Evolutionary conservation across 306 rosid species (phyloP).

Genomic region (Oxytropis ochrocephala): DNA sequence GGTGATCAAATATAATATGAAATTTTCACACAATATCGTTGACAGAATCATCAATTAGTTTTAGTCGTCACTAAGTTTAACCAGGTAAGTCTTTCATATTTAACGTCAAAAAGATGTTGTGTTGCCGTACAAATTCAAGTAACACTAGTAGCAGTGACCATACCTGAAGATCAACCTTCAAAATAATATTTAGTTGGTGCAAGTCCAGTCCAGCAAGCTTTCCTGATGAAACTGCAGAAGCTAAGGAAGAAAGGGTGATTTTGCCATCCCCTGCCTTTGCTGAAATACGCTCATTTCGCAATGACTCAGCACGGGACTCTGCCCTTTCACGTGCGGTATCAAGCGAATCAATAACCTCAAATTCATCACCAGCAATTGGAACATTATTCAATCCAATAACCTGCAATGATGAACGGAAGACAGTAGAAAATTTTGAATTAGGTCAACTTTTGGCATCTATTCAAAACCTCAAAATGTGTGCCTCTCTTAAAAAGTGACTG

Average conservation of each 20-base stretch:
- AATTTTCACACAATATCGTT: not conserved
- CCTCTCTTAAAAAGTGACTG: not conserved
- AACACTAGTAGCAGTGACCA: conserved; percentile 11
- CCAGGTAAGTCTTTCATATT: conserved; percentile 2
- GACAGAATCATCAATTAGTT: not conserved
- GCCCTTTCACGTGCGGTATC: conserved; percentile 93
- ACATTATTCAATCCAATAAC: conserved; percentile 88
- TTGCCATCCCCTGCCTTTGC: conserved; percentile 99
- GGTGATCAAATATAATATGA: conserved; percentile 1
- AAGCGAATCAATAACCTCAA: conserved; percentile 80
- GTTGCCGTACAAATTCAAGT: conserved; percentile 15
- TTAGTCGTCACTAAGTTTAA: conserved; percentile 7
- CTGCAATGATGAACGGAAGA: conserved; percentile 32
- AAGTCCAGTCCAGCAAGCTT: conserved; percentile 86
- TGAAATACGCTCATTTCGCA: conserved; percentile 76
- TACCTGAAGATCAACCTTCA: conserved; percentile 99
- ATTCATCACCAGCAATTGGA: conserved; percentile 89
- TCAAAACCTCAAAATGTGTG: not conserved
- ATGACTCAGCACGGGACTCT: conserved; percentile 61
- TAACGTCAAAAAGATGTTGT: not conserved
- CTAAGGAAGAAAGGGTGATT: conserved; percentile 92
- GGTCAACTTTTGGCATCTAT: conserved; percentile 3
- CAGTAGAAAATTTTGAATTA: not conserved
- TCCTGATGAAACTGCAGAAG: conserved; percentile 87
- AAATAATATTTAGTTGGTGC: conserved; percentile 82